These are phyloP conservation scores for Perilla frutescens DNA, from an alignment of 257 asterid species.

Conservation along the genomic window DNA sequence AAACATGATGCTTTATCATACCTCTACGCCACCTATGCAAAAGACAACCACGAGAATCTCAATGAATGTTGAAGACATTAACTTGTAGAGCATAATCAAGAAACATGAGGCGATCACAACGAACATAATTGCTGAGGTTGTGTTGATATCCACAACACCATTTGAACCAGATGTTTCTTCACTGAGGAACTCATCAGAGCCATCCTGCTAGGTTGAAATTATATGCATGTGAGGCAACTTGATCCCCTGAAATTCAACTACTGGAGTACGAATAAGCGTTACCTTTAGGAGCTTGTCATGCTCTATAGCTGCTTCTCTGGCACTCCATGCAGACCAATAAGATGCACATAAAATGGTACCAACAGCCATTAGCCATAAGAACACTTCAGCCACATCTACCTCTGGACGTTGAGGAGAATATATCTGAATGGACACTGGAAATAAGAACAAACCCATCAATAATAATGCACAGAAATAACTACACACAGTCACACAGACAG, in stretches of 20 bases:
- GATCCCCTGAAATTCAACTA: slow-evolving; percentile 18
- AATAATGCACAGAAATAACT: slow-evolving; percentile 1
- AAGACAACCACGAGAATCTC: slow-evolving; percentile 93
- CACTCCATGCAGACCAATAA: slow-evolving; percentile 98
- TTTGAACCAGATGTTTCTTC: slow-evolving; percentile 47
- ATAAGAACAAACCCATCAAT: slow-evolving; percentile 40
- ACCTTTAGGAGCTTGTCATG: slow-evolving; percentile 86
- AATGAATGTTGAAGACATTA: slow-evolving; percentile 86
- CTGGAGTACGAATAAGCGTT: slow-evolving; percentile 10
- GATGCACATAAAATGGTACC: slow-evolving; percentile 87
- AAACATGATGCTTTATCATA: slow-evolving; percentile 40
- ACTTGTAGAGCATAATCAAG: slow-evolving; percentile 88
- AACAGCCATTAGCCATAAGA: slow-evolving; percentile 93
- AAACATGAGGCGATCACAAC: slow-evolving; percentile 89
- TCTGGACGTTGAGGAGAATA: slow-evolving; percentile 87
- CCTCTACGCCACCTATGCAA: slow-evolving; percentile 97
- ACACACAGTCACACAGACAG: neutral
- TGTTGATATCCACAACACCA: slow-evolving; percentile 78
- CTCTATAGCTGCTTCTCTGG: slow-evolving; percentile 83
- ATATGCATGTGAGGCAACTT: slow-evolving; percentile 8
- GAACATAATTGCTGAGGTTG: slow-evolving; percentile 74
- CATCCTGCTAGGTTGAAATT: slow-evolving; percentile 64
- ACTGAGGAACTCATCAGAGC: slow-evolving; percentile 64
- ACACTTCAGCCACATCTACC: slow-evolving; percentile 95
- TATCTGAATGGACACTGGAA: slow-evolving; percentile 80